Evolutionary conservation across 805 yeast species (phyloP).

Genomic region (Yamadazyma akitaensis): DNA sequence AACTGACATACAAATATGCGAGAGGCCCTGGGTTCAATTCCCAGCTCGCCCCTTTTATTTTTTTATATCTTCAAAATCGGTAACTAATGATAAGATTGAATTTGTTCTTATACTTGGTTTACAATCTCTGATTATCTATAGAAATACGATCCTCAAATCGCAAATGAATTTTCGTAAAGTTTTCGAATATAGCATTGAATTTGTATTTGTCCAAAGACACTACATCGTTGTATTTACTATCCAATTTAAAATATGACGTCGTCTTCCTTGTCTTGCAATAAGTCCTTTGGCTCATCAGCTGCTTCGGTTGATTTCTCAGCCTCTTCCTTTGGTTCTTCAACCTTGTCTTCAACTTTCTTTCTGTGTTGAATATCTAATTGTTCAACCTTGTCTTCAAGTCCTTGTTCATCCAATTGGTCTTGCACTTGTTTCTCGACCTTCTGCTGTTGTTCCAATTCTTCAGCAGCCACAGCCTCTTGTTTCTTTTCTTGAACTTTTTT

Average conservation of each 20-base stretch:
- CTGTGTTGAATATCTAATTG: slow-evolving; percentile 19
- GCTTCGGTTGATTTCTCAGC: neutral
- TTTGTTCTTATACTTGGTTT: neutral
- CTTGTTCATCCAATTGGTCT: slow-evolving; percentile 17
- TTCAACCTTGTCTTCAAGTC: slow-evolving; percentile 26
- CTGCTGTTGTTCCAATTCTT: slow-evolving; percentile 26
- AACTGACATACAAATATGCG: slow-evolving; percentile 32
- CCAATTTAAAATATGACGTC: slow-evolving; percentile 39
- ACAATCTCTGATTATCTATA: too few species aligned
- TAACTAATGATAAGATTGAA: too few species aligned
- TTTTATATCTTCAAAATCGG: too few species aligned
- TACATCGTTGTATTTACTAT: neutral
- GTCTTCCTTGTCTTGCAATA: slow-evolving; percentile 39
- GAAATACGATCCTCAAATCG: too few species aligned
- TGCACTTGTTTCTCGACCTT: slow-evolving; percentile 4
- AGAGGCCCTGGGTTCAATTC: slow-evolving; percentile 63
- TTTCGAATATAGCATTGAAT: too few species aligned
- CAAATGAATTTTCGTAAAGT: too few species aligned
- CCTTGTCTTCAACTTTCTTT: neutral
- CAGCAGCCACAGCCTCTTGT: slow-evolving; percentile 71
- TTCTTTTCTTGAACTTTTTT: slow-evolving; percentile 96
- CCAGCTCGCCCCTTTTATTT: slow-evolving; percentile 40
- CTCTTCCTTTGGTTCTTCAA: neutral
- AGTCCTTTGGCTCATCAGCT: slow-evolving; percentile 17
- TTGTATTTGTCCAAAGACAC: neutral